Conservation (phyloP, 1,284 basidiomycete species). For the Neotropicomus parvogracilis region DNA sequence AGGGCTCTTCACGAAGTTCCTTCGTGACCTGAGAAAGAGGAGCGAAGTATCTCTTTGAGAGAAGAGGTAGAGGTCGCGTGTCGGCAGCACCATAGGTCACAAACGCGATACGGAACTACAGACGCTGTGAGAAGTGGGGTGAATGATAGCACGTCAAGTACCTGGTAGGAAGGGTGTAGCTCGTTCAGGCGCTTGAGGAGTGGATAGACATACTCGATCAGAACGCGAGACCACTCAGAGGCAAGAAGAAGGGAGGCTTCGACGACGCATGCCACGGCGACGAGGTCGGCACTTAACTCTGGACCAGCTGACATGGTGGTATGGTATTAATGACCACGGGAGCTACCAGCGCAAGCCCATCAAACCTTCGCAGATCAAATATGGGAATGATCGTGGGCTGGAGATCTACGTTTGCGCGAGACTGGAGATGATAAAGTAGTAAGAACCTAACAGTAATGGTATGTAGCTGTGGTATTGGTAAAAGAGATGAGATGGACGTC, state of each 20-base stretch:
- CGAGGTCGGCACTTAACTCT: constrained; percentile 28
- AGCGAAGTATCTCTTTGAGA: constrained; percentile 55
- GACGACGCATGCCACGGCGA: constrained; percentile 57
- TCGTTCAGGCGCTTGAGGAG: constrained; percentile 55
- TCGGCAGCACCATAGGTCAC: constrained; percentile 57
- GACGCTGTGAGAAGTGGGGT: constrained; percentile 5
- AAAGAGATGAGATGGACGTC: constrained; percentile 1
- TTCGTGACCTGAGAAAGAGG: constrained; percentile 38
- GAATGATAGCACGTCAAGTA: constrained; percentile 19
- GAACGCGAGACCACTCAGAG: constrained; percentile 49
- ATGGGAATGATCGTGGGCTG: constrained; percentile 2
- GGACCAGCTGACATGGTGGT: constrained; percentile 21
- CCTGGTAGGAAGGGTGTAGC: constrained; percentile 33
- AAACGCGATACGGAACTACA: constrained; percentile 51
- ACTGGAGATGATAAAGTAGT: constrained; percentile 4
- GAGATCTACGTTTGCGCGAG: constrained; percentile 15
- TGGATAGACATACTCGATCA: constrained; percentile 48
- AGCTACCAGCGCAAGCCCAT: not conserved
- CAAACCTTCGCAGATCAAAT: not conserved
- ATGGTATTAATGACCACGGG: not conserved
- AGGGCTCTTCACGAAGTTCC: constrained; percentile 47
- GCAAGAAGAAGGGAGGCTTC: constrained; percentile 60
- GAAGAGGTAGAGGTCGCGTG: constrained; percentile 48
- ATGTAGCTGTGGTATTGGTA: constrained; percentile 17
- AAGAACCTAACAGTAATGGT: no score